Conservation (phyloP, 1,139 yeast species). For the Suhomyces kunorum region DNA sequence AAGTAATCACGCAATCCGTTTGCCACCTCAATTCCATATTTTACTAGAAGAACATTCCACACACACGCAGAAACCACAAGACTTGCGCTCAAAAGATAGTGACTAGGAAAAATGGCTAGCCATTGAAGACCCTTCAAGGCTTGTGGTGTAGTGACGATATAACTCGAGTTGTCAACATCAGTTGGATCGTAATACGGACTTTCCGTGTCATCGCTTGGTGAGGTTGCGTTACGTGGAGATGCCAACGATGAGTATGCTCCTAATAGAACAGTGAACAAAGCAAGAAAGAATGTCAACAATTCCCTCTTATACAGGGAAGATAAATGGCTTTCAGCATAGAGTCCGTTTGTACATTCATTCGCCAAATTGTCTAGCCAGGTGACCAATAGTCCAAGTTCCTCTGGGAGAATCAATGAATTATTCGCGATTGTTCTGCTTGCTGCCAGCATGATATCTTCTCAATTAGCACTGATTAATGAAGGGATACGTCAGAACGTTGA, state of each 20-base stretch:
- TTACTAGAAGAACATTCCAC: not conserved
- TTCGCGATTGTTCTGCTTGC: not conserved
- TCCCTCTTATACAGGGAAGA: conserved; percentile 8
- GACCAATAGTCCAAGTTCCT: not conserved
- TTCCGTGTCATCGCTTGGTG: conserved; percentile 33
- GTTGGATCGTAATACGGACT: conserved; percentile 47
- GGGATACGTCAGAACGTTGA: too few species aligned
- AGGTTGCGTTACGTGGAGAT: conserved; percentile 45
- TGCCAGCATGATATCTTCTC: too few species aligned
- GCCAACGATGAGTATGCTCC: conserved; percentile 46
- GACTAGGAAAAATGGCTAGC: not conserved
- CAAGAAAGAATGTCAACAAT: conserved; percentile 5
- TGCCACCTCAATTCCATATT: not conserved
- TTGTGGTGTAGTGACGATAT: conserved; percentile 20
- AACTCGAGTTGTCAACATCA: conserved; percentile 39
- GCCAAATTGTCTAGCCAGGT: conserved; percentile 1
- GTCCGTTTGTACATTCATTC: conserved; percentile 10
- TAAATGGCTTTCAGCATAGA: conserved; percentile 8
- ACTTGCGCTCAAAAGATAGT: not conserved
- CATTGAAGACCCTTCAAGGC: conserved; percentile 15
- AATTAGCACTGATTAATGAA: too few species aligned
- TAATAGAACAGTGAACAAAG: conserved; percentile 27
- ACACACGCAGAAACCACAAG: not conserved
- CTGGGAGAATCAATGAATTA: not conserved
- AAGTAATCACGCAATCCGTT: not conserved